phyloP scores from a whole-genome alignment of 306 rosid genomes.

The Inga laurina region DNA sequence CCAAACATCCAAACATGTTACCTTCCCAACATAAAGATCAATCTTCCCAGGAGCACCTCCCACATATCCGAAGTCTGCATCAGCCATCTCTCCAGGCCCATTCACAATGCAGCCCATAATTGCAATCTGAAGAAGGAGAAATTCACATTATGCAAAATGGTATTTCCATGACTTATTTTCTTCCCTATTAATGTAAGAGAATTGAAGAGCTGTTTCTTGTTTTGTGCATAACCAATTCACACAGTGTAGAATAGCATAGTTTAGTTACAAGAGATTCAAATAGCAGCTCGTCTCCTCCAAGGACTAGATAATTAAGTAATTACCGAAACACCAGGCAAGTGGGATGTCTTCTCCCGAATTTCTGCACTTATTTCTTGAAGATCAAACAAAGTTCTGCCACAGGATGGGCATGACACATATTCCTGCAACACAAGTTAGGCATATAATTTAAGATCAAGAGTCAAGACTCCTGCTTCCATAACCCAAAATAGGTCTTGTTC shows the following conservation, averaged over 20 bases:
- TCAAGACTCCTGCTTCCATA: conserved; percentile 29
- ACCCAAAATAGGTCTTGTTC: conserved; percentile 6
- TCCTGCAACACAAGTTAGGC: conserved; percentile 62
- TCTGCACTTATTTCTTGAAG: conserved; percentile 97
- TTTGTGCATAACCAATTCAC: conserved; percentile 3
- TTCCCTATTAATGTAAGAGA: background rate
- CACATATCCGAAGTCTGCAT: conserved; percentile 97
- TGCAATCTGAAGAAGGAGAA: conserved; percentile 67
- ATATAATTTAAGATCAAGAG: conserved; percentile 6
- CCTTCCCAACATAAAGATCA: conserved; percentile 99
- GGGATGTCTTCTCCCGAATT: conserved; percentile 91
- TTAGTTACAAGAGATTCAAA: background rate
- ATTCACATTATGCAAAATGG: background rate
- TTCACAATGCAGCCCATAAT: conserved; percentile 99
- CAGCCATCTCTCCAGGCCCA: conserved; percentile 99
- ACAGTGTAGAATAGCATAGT: background rate
- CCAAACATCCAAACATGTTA: conserved; percentile 22
- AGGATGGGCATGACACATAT: conserved; percentile 97
- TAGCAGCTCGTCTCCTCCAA: conserved; percentile 44
- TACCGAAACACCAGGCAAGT: conserved; percentile 98
- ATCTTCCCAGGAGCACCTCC: conserved; percentile 99
- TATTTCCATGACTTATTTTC: background rate
- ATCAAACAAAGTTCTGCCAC: conserved; percentile 97
- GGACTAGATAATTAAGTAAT: conserved; percentile 25
- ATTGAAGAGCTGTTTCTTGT: conserved; percentile 1